These are phyloP conservation scores for Alternaria sp. DNA, from an alignment of 2,329 filamentous ascomycete genomes.

Conservation along the genomic window DNA sequence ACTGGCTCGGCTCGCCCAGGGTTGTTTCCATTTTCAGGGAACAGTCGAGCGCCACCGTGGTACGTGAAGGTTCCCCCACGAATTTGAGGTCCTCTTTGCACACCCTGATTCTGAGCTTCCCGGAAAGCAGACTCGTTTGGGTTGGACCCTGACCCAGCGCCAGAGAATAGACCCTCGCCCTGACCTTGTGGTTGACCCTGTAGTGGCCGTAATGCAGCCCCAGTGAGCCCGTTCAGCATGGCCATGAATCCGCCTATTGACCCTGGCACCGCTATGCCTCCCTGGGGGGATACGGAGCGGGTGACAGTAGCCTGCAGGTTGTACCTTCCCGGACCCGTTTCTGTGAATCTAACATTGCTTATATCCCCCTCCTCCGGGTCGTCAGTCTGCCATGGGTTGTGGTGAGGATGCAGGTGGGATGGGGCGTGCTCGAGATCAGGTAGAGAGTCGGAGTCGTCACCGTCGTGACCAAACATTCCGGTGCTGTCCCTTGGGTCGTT, in stretches of 20 bases:
- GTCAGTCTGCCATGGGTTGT: conserved; percentile 60
- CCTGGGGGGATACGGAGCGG: conserved; percentile 42
- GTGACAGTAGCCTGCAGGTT: conserved; percentile 49
- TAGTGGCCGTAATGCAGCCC: conserved; percentile 39
- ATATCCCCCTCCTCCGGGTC: conserved; percentile 62
- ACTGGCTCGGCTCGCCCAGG: conserved; percentile 59
- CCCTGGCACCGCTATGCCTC: conserved; percentile 32
- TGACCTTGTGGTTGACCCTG: conserved; percentile 29
- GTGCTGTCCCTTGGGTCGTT: conserved; percentile 68
- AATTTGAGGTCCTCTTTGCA: conserved; percentile 24
- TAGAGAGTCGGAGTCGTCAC: conserved; percentile 42
- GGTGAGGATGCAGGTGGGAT: conserved; percentile 48
- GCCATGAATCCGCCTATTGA: conserved; percentile 55
- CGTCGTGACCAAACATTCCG: conserved; percentile 35
- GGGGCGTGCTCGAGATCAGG: conserved; percentile 38
- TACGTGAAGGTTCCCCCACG: conserved; percentile 43
- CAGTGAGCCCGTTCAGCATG: conserved; percentile 58
- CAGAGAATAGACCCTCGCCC: conserved; percentile 28
- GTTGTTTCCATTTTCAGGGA: conserved; percentile 61
- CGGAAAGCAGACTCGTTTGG: conserved; percentile 27
- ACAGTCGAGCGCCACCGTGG: conserved; percentile 51
- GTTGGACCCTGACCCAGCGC: conserved; percentile 11
- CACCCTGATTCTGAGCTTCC: conserved; percentile 26
- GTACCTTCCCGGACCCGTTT: conserved; percentile 47
- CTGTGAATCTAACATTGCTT: conserved; percentile 56